Conservation (phyloP, 1,139 yeast genomes). For the Candida tetrigidarum region DNA sequence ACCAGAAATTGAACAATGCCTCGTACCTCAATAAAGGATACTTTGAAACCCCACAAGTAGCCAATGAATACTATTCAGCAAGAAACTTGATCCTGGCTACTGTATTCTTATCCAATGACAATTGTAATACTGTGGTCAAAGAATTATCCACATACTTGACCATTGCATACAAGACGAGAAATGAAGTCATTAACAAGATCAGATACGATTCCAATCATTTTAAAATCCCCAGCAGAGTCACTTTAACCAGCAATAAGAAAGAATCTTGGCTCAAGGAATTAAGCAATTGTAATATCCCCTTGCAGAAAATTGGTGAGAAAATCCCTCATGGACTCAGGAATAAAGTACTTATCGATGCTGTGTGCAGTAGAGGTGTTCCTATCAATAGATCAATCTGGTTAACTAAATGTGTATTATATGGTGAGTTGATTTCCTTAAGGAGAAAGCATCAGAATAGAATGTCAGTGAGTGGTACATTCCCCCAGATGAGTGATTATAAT, state of each 20-base stretch:
- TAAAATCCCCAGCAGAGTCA: slow-evolving; percentile 85
- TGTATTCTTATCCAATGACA: slow-evolving; percentile 41
- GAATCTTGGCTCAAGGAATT: slow-evolving; percentile 86
- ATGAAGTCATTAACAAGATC: slow-evolving; percentile 70
- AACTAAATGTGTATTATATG: slow-evolving; percentile 82
- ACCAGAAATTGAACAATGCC: slow-evolving; percentile 33
- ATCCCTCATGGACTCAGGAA: slow-evolving; percentile 93
- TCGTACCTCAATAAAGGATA: slow-evolving; percentile 46
- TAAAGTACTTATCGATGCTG: slow-evolving; percentile 70
- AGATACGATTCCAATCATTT: slow-evolving; percentile 55
- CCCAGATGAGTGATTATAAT: slow-evolving; percentile 11
- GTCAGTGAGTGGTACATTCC: slow-evolving; percentile 6
- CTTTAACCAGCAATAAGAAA: slow-evolving; percentile 82
- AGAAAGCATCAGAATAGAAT: slow-evolving; percentile 44
- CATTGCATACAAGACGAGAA: slow-evolving; percentile 61
- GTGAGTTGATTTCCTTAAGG: slow-evolving; percentile 72
- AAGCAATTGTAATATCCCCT: slow-evolving; percentile 67
- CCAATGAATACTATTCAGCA: slow-evolving; percentile 55
- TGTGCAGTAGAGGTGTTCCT: slow-evolving; percentile 70
- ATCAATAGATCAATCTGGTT: slow-evolving; percentile 85
- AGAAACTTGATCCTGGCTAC: slow-evolving; percentile 53
- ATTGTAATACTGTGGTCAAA: slow-evolving; percentile 40
- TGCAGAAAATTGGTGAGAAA: slow-evolving; percentile 69
- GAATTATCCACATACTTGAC: slow-evolving; percentile 57
- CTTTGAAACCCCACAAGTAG: slow-evolving; percentile 61